Base-by-base conservation (phyloP, 2,329 filamentous ascomycete species). In the Tolypocladium tropicale region DNA sequence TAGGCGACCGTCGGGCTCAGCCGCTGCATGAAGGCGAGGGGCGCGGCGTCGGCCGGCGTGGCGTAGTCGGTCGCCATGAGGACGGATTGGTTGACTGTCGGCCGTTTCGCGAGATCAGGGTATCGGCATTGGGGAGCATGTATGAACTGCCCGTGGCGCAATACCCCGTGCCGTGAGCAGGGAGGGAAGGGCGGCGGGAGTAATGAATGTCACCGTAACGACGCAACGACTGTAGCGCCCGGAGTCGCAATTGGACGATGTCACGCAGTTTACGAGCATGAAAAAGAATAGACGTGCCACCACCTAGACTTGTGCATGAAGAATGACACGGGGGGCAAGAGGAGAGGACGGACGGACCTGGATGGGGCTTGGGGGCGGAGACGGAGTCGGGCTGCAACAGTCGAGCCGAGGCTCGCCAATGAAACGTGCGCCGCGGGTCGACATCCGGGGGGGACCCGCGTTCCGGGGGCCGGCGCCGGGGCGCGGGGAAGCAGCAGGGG, bases 1-100 rank as follows among this genome's bases (percentile, higher is more conserved):
- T 74, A 64, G 53, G 71, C 68, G 16, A 72, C 69, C 23, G 64
- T 60, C 18, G 70, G 63, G n/a, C 69, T 72, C 52, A 77, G 65
- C n/a, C 60, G 60, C 41, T 68, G 63, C 70, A 76, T 74, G 58
- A 67, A 70, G 32, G 61, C 62, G 9, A 77, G 62, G 1, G 64
- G 57, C 4, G 59, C 56, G 34, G 55, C 55, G 33, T 53, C 56
- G 23, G 46, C 46, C 2, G 46, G 25, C 25, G 28, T 49, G 28
- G 46, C 6, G 36, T 61, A 51, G 49, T 64, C 63, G 54, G 63
- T 63, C 1, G 65, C 61, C 68, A 71, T 73, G n/a, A 36, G 43
- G 43, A n/a, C 43, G 43, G 25, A 18, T 18, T 14, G 36, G 9
- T 18, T 6, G 25, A 18, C 16, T 43, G 18, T 18, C 37, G 7